A percentile compares a stretch with the other conserved stretches of the same genome.
Evolutionary conservation across 192 early-diverging fungal genomes (phyloP).

Genomic region (Rhizoclosmatium sp.): DNA sequence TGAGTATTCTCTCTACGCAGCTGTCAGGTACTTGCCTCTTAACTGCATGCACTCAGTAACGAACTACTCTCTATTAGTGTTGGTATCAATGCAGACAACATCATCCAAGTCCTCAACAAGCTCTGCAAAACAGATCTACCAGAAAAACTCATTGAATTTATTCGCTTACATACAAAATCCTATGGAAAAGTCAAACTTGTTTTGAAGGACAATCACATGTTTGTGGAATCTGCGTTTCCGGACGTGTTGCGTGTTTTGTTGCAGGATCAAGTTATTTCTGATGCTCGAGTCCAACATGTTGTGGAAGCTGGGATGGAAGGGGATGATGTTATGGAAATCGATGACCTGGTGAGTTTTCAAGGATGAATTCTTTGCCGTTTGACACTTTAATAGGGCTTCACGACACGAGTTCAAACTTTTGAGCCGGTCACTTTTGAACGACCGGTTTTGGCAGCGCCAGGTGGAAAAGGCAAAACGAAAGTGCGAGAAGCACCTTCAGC

Average conservation of each 20-base stretch:
- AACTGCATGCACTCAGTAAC: neutral
- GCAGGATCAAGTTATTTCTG: conserved; percentile 72
- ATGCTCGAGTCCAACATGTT: conserved; percentile 56
- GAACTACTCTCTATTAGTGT: conserved; percentile 58
- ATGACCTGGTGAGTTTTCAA: neutral
- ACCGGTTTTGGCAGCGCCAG: neutral
- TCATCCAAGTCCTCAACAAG: conserved; percentile 88
- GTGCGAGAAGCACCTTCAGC: too few relatives aligned
- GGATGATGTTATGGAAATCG: conserved; percentile 16
- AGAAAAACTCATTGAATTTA: conserved; percentile 73
- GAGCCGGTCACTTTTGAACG: conserved; percentile 19
- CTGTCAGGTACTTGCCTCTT: conserved; percentile 63
- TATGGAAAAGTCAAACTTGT: conserved; percentile 98
- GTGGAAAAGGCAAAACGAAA: too few relatives aligned
- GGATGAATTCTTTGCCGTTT: neutral
- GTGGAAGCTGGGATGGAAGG: conserved; percentile 11
- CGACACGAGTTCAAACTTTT: conserved; percentile 25
- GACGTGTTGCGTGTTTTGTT: conserved; percentile 82
- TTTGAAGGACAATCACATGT: conserved; percentile 86
- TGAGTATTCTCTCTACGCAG: conserved; percentile 94
- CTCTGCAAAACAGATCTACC: conserved; percentile 87
- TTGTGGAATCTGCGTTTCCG: conserved; percentile 89
- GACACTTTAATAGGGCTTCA: conserved; percentile 20
- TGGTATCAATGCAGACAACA: conserved; percentile 88
- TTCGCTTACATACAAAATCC: conserved; percentile 81